Base-by-base conservation (phyloP, 2,329 filamentous ascomycete genomes). In the Hypoxylon sp. region DNA sequence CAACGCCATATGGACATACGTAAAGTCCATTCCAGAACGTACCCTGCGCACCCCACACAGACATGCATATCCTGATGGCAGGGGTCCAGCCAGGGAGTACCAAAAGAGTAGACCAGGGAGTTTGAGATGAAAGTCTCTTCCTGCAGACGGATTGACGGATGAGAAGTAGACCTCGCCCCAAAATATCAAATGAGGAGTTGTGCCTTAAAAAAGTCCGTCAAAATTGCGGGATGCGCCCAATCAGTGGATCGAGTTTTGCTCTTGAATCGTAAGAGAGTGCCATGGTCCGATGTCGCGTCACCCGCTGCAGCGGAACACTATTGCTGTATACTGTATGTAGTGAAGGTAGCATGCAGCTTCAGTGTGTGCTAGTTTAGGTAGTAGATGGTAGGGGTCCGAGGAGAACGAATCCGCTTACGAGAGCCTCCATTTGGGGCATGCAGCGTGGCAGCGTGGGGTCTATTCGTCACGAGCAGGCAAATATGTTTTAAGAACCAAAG, bases 21-120 rank as follows among this genome's bases (percentile, higher is more conserved):
- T 45, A 55, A 60, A 70, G 62, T 57, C 65, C 68, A 70, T 68
- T 71, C 64, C 61, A 72, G 61, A 67, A 70, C 63, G 46, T 56
- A 73, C 68, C 69, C 72, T 74, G 70, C 71, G 68, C 68, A 74
- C 73, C 72, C 73, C 74, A 74, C 73, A 75, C 64, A 56, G 43
- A 65, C 64, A 57, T 73, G 70, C 73, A 75, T 72, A 67, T 67
- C 67, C 72, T 62, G 69, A 71, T 59, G 63, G 65, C 73, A 75
- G 65, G 74, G 70, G 69, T 67, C 25, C 56, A 48, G 19, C 56
- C 67, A 62, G 49, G 55, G 49, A 64, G 60, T 32, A 25, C 11
- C 38, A 43, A 17, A 17, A 5, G 38, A 43, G 38, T 43, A 43
- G 38, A 17, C 21, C 41, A 50, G 32, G 41, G 53, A 34, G 41